Base-by-base conservation (phyloP, 2,329 filamentous ascomycete species). In the Cladosporium velox region DNA sequence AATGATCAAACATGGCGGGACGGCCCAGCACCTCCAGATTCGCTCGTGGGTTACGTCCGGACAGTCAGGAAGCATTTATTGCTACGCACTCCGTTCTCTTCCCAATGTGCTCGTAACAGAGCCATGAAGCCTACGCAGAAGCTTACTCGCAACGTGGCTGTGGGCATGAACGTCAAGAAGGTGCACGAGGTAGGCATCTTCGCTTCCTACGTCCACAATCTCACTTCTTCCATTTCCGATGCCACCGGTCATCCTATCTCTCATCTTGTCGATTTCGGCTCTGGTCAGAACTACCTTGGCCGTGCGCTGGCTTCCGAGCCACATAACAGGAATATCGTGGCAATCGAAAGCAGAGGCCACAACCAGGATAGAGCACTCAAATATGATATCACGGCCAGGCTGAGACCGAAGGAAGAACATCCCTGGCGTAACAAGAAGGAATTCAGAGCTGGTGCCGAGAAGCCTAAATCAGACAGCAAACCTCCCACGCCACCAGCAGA, bases 81-180 rank as follows among this genome's bases (percentile, higher is more conserved):
- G 30, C 79, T 80, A 8, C 84, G 93, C 38, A 82, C 87, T 2
- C 91, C 91, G 65, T 59, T 52, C 11, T 67, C 69, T 15, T 68
- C 68, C 2, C 73, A 75, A 69, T 75, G 73, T 64, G 67, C 67
- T 4, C 71, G 72, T 7, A 76, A 76, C 41, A 68, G 75, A 59
- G 70, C 71, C 11, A 66, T 75, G 57, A 75, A 75, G 66, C 71
- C 73, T 1, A 70, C 86, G 65, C 82, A 86, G 5, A 83, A 84
- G 70, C 77, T 96, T 26, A 88, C 92, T 2, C 85, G 87, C 59
- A 86, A 90, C 71, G 86, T 97, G 18, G 87, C 91, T 0, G 86
- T 96, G 15, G 95, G 95, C 4, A 99, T 99, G 95, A 96, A 92
- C 69, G 87, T 90, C 21, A 99, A 99, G 78, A 99, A 99, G 79